A percentile compares a stretch with the other conserved stretches of the same genome.
These are phyloP conservation scores for Podospora pseudocomata DNA, from an alignment of 495 filamentous ascomycete species.

Conservation along the genomic window DNA sequence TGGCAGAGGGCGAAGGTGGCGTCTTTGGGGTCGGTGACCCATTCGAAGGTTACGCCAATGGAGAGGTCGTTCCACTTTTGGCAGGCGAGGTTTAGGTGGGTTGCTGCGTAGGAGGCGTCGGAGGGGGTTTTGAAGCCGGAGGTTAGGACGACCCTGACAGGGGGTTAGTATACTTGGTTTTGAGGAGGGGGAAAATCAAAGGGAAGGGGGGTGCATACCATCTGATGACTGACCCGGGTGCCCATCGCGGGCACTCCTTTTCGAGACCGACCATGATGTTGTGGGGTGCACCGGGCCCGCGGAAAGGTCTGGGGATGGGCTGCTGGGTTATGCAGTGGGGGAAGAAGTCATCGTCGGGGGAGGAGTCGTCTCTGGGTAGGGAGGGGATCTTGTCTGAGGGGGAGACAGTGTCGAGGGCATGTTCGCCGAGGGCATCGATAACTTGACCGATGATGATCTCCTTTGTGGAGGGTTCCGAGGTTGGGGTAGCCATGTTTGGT, in stretches of 20 bases:
- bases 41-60: background rate
- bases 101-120: background rate
- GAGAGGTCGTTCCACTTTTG: background rate
- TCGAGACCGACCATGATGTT: background rate
- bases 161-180: too few relatives aligned
- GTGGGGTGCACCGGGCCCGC: background rate
- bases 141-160: background rate
- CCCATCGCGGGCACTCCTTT: background rate
- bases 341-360: background rate
- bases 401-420: slow-evolving; percentile 1
- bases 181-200: too few relatives aligned
- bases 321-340: background rate
- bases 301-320: background rate
- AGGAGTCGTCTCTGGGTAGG: background rate
- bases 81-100: background rate
- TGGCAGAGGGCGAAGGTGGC: background rate
- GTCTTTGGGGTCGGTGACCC: background rate
- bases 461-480: background rate
- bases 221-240: background rate
- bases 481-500: background rate
- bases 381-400: background rate
- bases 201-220: background rate
- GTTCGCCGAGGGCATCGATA: background rate
- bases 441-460: background rate
- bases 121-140: background rate